Evolutionary conservation across 2,329 filamentous ascomycete genomes (phyloP).

Genomic region (Paecilomyces dactylethromorphus): DNA sequence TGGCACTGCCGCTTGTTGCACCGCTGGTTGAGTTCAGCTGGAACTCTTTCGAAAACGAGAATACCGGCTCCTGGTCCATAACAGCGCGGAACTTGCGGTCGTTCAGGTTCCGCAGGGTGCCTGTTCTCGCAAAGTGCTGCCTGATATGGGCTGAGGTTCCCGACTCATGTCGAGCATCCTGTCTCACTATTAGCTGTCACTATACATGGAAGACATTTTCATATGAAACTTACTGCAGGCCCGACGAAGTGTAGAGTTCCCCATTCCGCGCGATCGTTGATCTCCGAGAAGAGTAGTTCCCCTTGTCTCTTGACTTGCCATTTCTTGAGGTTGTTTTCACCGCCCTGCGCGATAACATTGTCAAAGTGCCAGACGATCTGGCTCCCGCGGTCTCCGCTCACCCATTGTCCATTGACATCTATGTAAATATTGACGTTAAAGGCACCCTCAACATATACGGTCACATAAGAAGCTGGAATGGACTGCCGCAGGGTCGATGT

Average conservation of each 20-base stretch:
- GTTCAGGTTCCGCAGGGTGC: conserved; percentile 58
- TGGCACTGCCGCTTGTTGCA: conserved; percentile 47
- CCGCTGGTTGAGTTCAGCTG: conserved; percentile 36
- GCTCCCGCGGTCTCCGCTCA: conserved; percentile 66
- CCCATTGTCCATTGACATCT: conserved; percentile 72
- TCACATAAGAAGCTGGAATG: conserved; percentile 75
- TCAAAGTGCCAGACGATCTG: conserved; percentile 64
- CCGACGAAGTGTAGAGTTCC: conserved; percentile 72
- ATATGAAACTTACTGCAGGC: conserved; percentile 42
- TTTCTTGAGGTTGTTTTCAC: conserved; percentile 34
- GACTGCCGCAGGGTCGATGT: conserved; percentile 74
- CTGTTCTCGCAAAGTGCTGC: conserved; percentile 61
- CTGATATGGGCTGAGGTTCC: conserved; percentile 62
- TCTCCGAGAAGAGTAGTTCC: conserved; percentile 69
- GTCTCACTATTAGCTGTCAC: conserved; percentile 6
- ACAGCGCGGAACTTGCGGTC: conserved; percentile 63
- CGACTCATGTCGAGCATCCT: conserved; percentile 61
- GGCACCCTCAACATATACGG: conserved; percentile 60
- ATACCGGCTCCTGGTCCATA: conserved; percentile 73
- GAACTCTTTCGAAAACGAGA: conserved; percentile 68
- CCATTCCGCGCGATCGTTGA: conserved; percentile 72
- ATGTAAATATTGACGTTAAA: conserved; percentile 58
- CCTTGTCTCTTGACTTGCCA: conserved; percentile 37
- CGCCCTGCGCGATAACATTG: conserved; percentile 33
- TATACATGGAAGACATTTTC: neutral